Base-by-base conservation (phyloP, 1,284 basidiomycete species). In the Xanthoconium separans region DNA sequence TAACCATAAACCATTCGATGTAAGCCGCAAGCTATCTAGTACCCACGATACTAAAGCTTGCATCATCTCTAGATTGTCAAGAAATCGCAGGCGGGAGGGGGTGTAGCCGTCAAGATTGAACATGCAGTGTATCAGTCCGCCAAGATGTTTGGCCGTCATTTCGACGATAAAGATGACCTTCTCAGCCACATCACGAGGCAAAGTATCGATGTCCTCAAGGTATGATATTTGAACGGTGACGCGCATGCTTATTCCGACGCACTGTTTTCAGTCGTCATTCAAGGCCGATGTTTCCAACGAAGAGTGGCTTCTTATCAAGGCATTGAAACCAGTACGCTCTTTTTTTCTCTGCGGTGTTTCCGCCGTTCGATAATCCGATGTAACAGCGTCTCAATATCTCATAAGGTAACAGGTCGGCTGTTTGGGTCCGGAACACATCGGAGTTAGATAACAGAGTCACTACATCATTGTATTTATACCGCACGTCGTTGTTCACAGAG, bases 51-150 rank as follows among this genome's bases (percentile, higher is more conserved):
- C 55, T 54, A 54, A 15, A 27, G 27, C 15, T 37, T 54, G 54
- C 59, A 64, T 65, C 60, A n/a, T 55, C 10, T 53, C 57, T 70
- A 95, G 80, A 79, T 96, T 27, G 84, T 99, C 62, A 97, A 96
- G 77, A 94, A 93, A 73, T 82, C 86, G 16, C 94, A 98, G 70
- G 88, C 93, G 27, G 96, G 95, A 66, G 96, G 83, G 56, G 96
- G 96, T 72, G 96, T 98, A 18, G 97, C 97, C 0, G 93, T 99
- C 69, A 98, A 98, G 81, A 98, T 99, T 60, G 97, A 99, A 72
- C 91, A 97, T 68, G 95, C 95, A 1, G 89, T 95, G 6, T 95
- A 99, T 74, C 93, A 98, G 74, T 91, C 91, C 37, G 87, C 95
- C 15, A 96, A 95, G 76, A 91, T 94, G 82, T 97, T 90, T 66